Evolutionary conservation across 305 asterid species (phyloP), one percentile per base, ranked within the genome.

Genomic region (Fraxinus angustifolia): DNA sequence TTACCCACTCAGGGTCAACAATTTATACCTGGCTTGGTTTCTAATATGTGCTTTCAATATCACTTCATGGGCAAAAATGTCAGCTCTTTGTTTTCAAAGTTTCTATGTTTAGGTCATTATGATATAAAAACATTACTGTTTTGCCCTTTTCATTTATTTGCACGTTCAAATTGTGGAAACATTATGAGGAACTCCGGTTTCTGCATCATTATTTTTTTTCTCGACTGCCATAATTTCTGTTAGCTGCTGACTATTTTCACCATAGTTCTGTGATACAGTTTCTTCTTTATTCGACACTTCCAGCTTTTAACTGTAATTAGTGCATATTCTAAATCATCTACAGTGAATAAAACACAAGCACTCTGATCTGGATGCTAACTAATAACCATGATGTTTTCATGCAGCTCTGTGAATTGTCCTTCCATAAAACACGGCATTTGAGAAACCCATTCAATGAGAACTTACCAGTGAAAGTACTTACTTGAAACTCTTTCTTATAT

Each of bases 341-440:
- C 30, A 26, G 14, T 70, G 31, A 17, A 73, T 72, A 16, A 78
- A 79, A 78, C 80, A 21, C 60, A 1, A 84, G 48, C 65, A 28
- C n/a, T 65, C 38, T 70, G 19, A 30, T 68, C 17, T 68, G 75
- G 75, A 68, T 30, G 75, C 86, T 76, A 82, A 50, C 21, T 16
- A 50, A 4, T 50, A 50, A 82, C 80, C 19, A 65, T 71, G 14
- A n/a, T 56, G 60, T 56, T 53, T 87, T 60, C 83, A 34, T 88
- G 92, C 98, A 96, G 99, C 97, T 94, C 73, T 89, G 98, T 88
- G 99, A 95, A 93, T 82, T 95, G 89, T 92, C 98, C 83, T 95
- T 95, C 88, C 92, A 95, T 85, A 94, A 95, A 89, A 95, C 98
- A 75, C 97, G 94, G 30, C 91, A 89, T 71, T 84, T 90, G 84